Evolutionary conservation across 148 eudicot genomes (phyloP).

Genomic region (Silene latifolia): DNA sequence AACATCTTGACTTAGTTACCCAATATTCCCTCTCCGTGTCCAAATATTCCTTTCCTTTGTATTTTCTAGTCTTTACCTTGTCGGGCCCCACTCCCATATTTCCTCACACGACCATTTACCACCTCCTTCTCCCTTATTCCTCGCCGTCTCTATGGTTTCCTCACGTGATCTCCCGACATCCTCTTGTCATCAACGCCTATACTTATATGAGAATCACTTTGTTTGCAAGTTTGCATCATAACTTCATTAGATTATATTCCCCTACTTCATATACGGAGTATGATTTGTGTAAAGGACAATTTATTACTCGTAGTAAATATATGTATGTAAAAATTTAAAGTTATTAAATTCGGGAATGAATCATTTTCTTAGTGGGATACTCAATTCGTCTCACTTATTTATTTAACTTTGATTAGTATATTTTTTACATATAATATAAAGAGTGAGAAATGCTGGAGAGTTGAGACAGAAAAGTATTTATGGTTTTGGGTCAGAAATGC

Average conservation of each 20-base stretch:
- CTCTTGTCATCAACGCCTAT: neutral
- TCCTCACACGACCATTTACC: neutral
- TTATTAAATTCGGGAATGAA: too few species aligned
- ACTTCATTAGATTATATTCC: neutral
- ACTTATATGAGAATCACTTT: neutral
- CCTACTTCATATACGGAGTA: too few species aligned
- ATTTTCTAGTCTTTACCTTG: constrained; percentile 5
- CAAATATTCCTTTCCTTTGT: constrained; percentile 40
- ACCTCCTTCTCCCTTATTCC: constrained; percentile 5
- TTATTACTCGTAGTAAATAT: too few species aligned
- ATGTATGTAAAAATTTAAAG: too few species aligned
- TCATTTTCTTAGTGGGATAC: too few species aligned
- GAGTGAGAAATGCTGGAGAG: too few species aligned
- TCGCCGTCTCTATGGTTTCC: constrained; percentile 6
- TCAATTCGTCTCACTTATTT: too few species aligned
- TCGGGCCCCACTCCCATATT: constrained; percentile 33
- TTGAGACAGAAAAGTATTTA: too few species aligned
- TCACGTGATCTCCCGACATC: constrained; percentile 18
- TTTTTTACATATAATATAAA: too few species aligned
- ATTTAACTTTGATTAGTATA: too few species aligned
- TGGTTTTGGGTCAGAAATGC: too few species aligned
- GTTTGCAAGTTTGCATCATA: neutral
- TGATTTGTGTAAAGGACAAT: too few species aligned
- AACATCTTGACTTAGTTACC: constrained; percentile 30
- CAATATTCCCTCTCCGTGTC: constrained; percentile 78